Evolutionary conservation across 164 flowering plant genomes (phyloP), one percentile per base, ranked within the genome.

Genomic region (Macadamia integrifolia): DNA sequence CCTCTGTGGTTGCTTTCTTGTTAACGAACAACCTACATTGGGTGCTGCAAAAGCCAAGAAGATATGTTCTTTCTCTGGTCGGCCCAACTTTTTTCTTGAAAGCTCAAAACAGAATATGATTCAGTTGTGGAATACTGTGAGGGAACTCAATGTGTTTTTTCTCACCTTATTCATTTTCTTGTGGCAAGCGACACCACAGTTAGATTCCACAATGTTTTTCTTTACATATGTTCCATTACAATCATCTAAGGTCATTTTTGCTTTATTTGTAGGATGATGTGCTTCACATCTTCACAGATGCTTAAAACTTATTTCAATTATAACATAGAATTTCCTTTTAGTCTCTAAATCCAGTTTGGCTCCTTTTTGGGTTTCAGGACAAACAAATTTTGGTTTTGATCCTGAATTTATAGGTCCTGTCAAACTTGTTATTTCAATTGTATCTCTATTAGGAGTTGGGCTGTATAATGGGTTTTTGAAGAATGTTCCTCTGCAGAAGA

Each of bases 341-440:
- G 1, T 31, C 7, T 49, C 32, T 62, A 23, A 53, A 49, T 12
- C 5, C 23, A 29, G 46, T 70, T 8, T 71, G 58, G 31, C 43
- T 65, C 18, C 28, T 69, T 28, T 62, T 67, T 69, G 43, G 14
- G 12, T 82, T 81, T 52, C 90, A 94, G 99, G 66, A 94, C 99
- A 60, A 94, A 94, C 69, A 81, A 77, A 65, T 23, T 92, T 94
- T 74, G 91, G 93, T 61, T 94, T 94, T 80, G 88, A 91, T 60
- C 96, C 99, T 28, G 99, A 94, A 66, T 94, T 94, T 85, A 86
- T 94, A 14, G 99, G 99, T 11, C 95, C 96, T 52, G 99, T 94
- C 69, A 92, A 88, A 78, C 92, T 94, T 68, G 96, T 94, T 58
- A 94, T 97, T 48, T 92, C 97, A 35, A 78, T 94, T 64, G 99